Evolutionary conservation across 768 basidiomycete species (phyloP).

Genomic region (Tylopilus intermedius): DNA sequence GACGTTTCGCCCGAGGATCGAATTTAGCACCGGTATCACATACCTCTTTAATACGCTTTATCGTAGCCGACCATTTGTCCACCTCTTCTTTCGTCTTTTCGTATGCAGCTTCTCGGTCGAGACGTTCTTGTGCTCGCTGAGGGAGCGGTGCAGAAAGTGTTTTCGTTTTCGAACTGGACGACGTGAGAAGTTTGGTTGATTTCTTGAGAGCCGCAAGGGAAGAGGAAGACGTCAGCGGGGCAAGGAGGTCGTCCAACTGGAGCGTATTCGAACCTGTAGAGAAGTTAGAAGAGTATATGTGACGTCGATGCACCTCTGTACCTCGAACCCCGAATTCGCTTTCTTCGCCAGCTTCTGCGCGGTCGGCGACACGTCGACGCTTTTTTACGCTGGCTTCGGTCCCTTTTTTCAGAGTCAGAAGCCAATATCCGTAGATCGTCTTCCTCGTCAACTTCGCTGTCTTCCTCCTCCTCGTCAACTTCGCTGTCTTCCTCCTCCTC

Average conservation of each 20-base stretch:
- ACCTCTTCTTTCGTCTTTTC: conserved; percentile 49
- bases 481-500: not conserved
- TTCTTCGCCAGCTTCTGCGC: conserved; percentile 74
- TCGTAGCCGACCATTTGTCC: no score
- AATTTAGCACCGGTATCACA: not conserved
- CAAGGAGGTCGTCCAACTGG: conserved; percentile 68
- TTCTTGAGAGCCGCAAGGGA: conserved; percentile 64
- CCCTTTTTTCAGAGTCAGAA: conserved; percentile 39
- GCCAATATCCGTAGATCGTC: conserved; percentile 46
- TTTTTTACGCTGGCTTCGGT: conserved; percentile 38
- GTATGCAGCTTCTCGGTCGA: conserved; percentile 92
- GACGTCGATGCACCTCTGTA: conserved; percentile 15
- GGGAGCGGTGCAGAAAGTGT: conserved; percentile 81
- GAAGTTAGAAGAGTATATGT: conserved; percentile 2
- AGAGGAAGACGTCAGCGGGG: conserved; percentile 57
- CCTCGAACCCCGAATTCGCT: conserved; percentile 71
- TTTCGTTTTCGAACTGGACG: conserved; percentile 49
- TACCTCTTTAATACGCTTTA: no score
- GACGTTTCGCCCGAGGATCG: not conserved
- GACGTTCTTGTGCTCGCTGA: conserved; percentile 77
- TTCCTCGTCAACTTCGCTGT: conserved; percentile 26
- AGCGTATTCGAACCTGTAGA: conserved; percentile 41
- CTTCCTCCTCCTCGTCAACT: conserved; percentile 32
- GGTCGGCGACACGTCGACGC: conserved; percentile 59
- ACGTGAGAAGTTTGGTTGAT: conserved; percentile 59